Base-by-base conservation (phyloP, 2,329 filamentous ascomycete species). In the Grosmannia penicillata region DNA sequence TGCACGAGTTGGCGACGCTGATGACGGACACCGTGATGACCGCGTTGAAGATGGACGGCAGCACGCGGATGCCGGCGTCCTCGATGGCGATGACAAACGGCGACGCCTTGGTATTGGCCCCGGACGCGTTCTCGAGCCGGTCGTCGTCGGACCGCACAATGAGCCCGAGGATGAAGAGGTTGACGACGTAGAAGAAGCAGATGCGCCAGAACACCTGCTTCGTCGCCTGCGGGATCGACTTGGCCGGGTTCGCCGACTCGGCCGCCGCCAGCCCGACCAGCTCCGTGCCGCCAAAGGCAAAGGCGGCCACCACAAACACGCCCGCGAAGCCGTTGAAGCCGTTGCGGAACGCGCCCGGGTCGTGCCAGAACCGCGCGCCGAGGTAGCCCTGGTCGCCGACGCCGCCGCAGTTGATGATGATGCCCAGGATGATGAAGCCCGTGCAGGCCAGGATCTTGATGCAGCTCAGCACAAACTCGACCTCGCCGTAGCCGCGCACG, bases 361-460 rank as follows among this genome's bases (percentile, higher is more conserved):
- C 56, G 44, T 66, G 58, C 73, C 74, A 78, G 57, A 71, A 76
- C 30, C 63, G 62, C 17, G 66, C 72, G 14, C 77, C 75, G 32
- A 78, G 68, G 51, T 78, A 75, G 27, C 70, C 67, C 47, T 65
- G 56, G 44, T 64, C 51, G 41, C 70, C 69, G 19, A 69, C 70
- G 37, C 69, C 73, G 31, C 72, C 73, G 38, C 58, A 62, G 51
- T 74, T 65, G 49, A 77, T 65, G 40, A 76, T 55, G 38, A 78
- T 73, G 32, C 69, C 73, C 21, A 78, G 57, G 46, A 81, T 65
- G 51, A 80, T 79, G 53, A 80, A 79, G 6, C 74, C 75, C 9
- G 68, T 57, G 48, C 69, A 67, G 33, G 74, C 70, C 11, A 58
- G 49, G 46, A 78, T 62, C 53, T 78, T 78, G 51, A 77, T 62